Conservation (phyloP, 164 flowering plant genomes). For the Aristolochia californica region DNA sequence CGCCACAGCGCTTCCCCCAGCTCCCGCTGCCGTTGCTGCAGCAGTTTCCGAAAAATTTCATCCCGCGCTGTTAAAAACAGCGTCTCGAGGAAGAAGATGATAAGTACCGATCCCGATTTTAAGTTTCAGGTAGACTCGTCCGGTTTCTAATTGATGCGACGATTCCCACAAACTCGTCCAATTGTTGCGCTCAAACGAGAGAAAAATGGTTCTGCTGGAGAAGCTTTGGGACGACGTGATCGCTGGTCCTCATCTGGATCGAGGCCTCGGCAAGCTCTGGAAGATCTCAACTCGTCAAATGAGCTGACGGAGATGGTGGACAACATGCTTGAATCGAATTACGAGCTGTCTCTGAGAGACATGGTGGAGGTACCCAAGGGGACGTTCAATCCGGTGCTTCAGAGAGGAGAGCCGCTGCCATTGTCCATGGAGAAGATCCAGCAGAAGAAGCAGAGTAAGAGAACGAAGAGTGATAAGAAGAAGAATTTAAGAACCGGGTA, state of each 20-base stretch:
- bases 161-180: too few relatives aligned
- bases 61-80: too few relatives aligned
- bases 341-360: slow-evolving; percentile 70
- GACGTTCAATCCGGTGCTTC: background rate
- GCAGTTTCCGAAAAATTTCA: too few relatives aligned
- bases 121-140: too few relatives aligned
- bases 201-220: slow-evolving; percentile 60
- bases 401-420: background rate
- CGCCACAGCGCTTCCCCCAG: too few relatives aligned
- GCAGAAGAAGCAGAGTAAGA: slow-evolving; percentile 14
- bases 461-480: background rate
- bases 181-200: too few relatives aligned
- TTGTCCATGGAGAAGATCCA: slow-evolving; percentile 5
- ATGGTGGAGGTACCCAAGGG: slow-evolving; percentile 35
- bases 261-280: slow-evolving; percentile 70
- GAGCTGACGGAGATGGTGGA: slow-evolving; percentile 71
- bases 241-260: slow-evolving; percentile 79
- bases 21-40: too few relatives aligned
- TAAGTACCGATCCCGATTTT: too few relatives aligned
- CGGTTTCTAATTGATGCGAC: too few relatives aligned
- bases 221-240: slow-evolving; percentile 86
- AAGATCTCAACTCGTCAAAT: slow-evolving; percentile 29
- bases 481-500: slow-evolving; percentile 24
- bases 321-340: slow-evolving; percentile 53
- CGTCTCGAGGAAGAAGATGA: too few relatives aligned